Conservation (phyloP, 75 land plant species). For the Adiantum capillusveneris region DNA sequence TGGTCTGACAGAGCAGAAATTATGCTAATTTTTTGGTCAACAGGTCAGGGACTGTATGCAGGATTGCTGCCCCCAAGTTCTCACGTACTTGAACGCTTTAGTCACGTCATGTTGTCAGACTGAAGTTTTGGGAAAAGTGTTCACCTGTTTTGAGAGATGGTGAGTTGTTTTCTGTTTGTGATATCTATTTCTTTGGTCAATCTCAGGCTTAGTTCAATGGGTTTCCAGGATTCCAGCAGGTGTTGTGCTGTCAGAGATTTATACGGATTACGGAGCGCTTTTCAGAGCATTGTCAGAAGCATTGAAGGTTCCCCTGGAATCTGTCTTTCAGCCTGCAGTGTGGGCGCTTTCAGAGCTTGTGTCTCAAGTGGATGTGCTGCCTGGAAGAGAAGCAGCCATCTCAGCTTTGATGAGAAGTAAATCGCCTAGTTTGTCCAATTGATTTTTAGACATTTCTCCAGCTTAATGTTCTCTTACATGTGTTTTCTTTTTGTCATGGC, state of each 20-base stretch:
- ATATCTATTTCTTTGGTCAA: background rate
- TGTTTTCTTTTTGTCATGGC: background rate
- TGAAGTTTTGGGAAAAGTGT: slow-evolving; percentile 14
- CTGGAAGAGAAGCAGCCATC: slow-evolving; percentile 21
- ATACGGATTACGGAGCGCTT: slow-evolving; percentile 11
- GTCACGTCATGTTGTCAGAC: slow-evolving; percentile 1
- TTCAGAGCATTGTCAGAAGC: slow-evolving; percentile 6
- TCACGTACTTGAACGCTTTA: slow-evolving; percentile 2
- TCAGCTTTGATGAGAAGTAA: slow-evolving; percentile 10
- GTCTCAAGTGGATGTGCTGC: slow-evolving; percentile 15
- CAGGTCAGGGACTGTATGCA: slow-evolving; percentile 21
- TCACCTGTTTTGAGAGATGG: slow-evolving; percentile 24
- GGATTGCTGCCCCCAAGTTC: slow-evolving; percentile 12
- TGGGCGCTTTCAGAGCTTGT: slow-evolving; percentile 17
- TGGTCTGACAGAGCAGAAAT: no score
- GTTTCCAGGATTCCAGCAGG: slow-evolving; percentile 19
- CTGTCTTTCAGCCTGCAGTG: slow-evolving; percentile 11
- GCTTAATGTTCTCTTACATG: background rate
- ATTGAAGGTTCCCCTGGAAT: slow-evolving; percentile 4
- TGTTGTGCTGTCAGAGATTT: slow-evolving; percentile 18
- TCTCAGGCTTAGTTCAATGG: background rate
- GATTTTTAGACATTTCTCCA: no score
- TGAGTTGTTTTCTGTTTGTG: background rate
- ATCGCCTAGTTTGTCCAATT: background rate
- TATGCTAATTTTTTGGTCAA: no score